Percentiles rank a stretch among this genome's conserved stretches.
phyloP scores from a whole-genome alignment of 345 rosid species.

The Eucalyptus sp. region DNA sequence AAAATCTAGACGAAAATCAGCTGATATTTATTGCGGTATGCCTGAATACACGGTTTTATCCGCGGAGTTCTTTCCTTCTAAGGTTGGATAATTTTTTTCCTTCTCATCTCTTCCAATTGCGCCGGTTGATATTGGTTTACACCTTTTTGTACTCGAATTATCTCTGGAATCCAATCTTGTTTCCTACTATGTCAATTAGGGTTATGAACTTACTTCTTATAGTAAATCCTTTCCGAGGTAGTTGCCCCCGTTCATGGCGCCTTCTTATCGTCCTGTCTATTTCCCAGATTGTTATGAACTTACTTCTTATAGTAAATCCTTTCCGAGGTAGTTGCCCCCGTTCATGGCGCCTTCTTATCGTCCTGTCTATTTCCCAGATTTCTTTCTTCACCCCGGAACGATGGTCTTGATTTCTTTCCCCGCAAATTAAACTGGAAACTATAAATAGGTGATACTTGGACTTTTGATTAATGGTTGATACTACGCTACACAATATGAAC shows the following conservation, averaged over 20 bases:
- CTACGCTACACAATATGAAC: background rate
- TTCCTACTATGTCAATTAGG: background rate
- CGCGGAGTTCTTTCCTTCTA: background rate
- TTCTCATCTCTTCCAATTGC: background rate
- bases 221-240: background rate
- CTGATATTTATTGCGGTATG: background rate
- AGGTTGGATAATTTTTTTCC: background rate
- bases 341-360: background rate
- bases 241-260: background rate
- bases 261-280: background rate
- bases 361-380: background rate
- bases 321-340: background rate
- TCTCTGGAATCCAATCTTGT: background rate
- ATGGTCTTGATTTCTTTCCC: background rate
- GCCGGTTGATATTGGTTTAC: background rate
- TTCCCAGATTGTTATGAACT: background rate
- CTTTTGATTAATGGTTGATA: background rate
- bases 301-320: background rate
- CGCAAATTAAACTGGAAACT: background rate
- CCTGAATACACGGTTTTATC: background rate
- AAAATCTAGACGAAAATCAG: background rate
- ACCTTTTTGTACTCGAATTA: background rate
- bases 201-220: background rate
- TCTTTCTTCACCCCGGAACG: background rate
- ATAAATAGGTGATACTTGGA: background rate